A percentile compares a stretch with the other conserved stretches of the same genome.
phyloP scores from a whole-genome alignment of 2,329 filamentous ascomycete genomes.

The Pleoardoris graminearum region DNA sequence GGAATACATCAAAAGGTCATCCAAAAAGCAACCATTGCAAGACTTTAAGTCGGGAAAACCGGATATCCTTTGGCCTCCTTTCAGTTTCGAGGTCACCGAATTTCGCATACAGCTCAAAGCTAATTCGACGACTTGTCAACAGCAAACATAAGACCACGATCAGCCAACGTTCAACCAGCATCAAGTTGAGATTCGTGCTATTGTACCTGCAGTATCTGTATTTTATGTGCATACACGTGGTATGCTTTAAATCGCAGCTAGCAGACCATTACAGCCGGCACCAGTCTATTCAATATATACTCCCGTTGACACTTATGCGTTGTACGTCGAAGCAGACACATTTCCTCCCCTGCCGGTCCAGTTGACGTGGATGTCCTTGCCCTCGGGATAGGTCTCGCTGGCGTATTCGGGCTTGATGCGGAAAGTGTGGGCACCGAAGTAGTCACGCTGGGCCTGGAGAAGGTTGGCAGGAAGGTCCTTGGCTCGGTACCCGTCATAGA shows the following conservation, averaged over 20 bases:
- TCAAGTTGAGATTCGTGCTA: background rate
- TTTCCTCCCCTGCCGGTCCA: conserved; percentile 98
- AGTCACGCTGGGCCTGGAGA: conserved; percentile 97
- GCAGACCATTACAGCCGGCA: conserved; percentile 16
- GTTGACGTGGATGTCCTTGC: conserved; percentile 96
- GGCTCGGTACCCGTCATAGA: conserved; percentile 98
- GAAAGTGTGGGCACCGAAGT: conserved; percentile 77
- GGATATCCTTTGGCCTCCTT: no score
- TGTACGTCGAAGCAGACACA: conserved; percentile 95
- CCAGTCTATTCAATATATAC: conserved; percentile 9
- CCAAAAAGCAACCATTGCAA: no score
- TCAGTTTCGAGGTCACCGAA: no score
- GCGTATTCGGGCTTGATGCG: conserved; percentile 57
- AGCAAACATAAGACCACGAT: background rate
- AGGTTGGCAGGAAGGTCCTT: conserved; percentile 97
- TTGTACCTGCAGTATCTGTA: conserved; percentile 6
- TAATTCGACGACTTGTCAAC: background rate
- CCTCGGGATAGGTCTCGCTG: conserved; percentile 76
- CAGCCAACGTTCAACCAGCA: background rate
- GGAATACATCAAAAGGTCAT: no score
- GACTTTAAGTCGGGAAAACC: no score
- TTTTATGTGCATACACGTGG: conserved; percentile 29
- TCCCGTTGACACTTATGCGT: conserved; percentile 66
- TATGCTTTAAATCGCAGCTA: conserved; percentile 22
- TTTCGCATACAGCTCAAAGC: no score